Evolutionary conservation across 257 asterid species (phyloP).

Genomic region (Cordia subcordata): DNA sequence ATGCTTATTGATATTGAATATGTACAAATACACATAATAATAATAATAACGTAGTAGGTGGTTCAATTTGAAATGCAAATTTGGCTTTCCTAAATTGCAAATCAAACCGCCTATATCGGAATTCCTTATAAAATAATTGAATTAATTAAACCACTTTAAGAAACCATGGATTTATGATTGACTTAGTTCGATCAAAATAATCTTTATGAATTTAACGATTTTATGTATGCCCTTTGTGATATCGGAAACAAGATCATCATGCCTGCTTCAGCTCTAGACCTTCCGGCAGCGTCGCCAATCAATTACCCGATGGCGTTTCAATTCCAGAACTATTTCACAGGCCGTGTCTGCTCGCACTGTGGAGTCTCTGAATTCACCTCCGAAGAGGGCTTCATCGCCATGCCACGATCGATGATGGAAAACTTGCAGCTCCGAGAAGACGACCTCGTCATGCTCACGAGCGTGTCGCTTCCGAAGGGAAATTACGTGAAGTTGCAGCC

Average conservation of each 20-base stretch:
- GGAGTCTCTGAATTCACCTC: constrained; percentile 15
- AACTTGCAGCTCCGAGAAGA: neutral
- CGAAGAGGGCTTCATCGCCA: constrained; percentile 6
- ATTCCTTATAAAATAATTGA: no score
- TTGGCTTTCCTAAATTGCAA: no score
- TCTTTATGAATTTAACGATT: no score
- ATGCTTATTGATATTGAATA: no score
- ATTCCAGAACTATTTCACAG: neutral
- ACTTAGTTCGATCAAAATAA: no score
- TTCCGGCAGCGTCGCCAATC: neutral
- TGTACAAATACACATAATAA: no score
- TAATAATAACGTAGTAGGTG: no score
- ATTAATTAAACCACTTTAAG: no score
- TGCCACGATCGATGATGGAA: constrained; percentile 17
- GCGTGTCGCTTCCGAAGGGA: neutral
- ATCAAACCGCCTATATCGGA: no score
- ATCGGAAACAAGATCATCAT: neutral
- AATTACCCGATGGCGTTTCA: neutral
- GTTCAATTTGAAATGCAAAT: no score
- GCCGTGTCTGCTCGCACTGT: constrained; percentile 3
- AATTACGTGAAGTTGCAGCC: constrained; percentile 13
- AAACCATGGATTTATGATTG: no score
- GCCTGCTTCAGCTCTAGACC: neutral
- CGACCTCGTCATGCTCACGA: constrained; percentile 3
- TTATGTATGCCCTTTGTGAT: no score